A percentile compares a stretch with the other conserved stretches of the same genome.
Conservation (phyloP, 352 stramenopile genomes). For the Nothophytophthora sp. region DNA sequence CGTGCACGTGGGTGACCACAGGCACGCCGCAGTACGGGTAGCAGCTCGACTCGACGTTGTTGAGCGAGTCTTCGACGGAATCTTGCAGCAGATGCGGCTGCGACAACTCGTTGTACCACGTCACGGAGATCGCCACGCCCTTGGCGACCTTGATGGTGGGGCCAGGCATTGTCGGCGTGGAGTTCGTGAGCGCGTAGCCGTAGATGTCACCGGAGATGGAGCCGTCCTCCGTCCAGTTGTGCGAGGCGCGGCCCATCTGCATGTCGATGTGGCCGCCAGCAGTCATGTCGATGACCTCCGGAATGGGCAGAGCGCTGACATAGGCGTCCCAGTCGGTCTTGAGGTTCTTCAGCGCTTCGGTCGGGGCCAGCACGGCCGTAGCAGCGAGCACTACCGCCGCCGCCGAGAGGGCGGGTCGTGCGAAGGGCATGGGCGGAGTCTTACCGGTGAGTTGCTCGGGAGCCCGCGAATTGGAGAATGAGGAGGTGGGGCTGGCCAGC, state of each 20-base stretch:
- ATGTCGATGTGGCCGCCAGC: conserved; percentile 28
- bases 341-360: conserved; percentile 16
- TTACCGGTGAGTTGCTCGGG: conserved; percentile 12
- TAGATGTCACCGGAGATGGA: conserved; percentile 40
- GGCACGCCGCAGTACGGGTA: conserved; percentile 72
- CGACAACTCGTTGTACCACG: conserved; percentile 58
- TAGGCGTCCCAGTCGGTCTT: conserved; percentile 35
- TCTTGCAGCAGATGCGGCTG: conserved; percentile 49
- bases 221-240: conserved; percentile 56
- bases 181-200: conserved; percentile 42
- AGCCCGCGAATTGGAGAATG: conserved; percentile 26
- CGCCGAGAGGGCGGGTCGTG: conserved; percentile 9
- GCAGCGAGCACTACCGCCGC: conserved; percentile 9
- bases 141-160: conserved; percentile 52
- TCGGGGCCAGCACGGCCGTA: conserved; percentile 5
- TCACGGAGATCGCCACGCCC: conserved; percentile 43
- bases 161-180: conserved; percentile 43
- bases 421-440: conserved; percentile 12
- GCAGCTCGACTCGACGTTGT: conserved; percentile 49
- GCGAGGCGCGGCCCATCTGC: conserved; percentile 31
- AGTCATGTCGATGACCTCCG: conserved; percentile 34
- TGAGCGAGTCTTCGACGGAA: conserved; percentile 44
- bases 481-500: conserved; percentile 5
- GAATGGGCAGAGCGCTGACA: conserved; percentile 22
- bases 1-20: conserved; percentile 60